Evolutionary conservation across 1,284 basidiomycete species (phyloP), one percentile per base, ranked within the genome.

Genomic region (Phlebopus sp.): DNA sequence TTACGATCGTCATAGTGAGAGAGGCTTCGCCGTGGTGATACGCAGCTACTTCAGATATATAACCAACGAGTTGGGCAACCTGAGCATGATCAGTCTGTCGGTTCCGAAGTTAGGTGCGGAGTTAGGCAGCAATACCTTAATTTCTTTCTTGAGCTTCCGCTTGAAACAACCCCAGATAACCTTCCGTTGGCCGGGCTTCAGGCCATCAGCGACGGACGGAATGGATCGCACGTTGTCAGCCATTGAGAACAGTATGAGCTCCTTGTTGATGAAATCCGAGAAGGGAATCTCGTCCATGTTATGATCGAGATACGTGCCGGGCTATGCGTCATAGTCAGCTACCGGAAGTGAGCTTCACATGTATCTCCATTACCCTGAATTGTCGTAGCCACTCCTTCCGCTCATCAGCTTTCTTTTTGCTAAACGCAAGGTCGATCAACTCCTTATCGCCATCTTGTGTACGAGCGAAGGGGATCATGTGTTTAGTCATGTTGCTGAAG

Each of bases 171-270:
- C 90, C 79, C 91, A 99, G 30, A 99, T 80, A 46, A 99, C 92
- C 69, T 99, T 99, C 46, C 97, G 81, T 66, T 99, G 97, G 69
- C 95, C 96, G n/a, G 97, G 97, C 70, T 99, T 99, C 55, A 99
- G 76, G 30, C 97, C 97, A 65, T 99, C 97, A 5, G 88, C 86
- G 13, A 93, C 81, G 1, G 90, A 93, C 15, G 97, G 92, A 58
- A 99, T 95, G 15, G 96, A 95, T 59, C 93, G 92, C 59, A 98
- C 81, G 59, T 97, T 97, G 67, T 99, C 97, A 4, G 97, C 97
- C 93, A 99, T 98, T 2, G 96, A 99, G 79, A 99, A 99, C 23
- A 98, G 78, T 55, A 99, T 98, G 39, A 99, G 76, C 67, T 99
- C 97, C 70, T 86, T 93, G 77, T 99, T 98, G 74, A 99, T 95